phyloP scores from a whole-genome alignment of 176 grass and related monocot species.

The Musa troglodytarum region DNA sequence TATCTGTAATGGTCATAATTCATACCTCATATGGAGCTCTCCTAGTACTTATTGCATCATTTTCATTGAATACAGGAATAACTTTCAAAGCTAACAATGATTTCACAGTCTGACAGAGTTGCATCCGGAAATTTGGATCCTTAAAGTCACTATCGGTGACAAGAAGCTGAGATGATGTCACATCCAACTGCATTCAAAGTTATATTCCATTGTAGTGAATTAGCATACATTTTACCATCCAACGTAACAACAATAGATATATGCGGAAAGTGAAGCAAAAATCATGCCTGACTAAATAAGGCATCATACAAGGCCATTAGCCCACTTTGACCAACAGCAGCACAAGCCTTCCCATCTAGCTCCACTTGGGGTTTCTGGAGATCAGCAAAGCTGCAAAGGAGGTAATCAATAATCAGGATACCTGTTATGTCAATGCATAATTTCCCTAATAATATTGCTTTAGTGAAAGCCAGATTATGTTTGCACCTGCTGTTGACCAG shows the following conservation, averaged over 20 bases:
- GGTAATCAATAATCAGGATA: background rate
- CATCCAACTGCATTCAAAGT: slow-evolving; percentile 57
- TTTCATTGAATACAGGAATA: slow-evolving; percentile 94
- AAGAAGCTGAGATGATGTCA: slow-evolving; percentile 86
- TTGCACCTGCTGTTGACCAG: slow-evolving; percentile 65
- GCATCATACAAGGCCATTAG: slow-evolving; percentile 91
- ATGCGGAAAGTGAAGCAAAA: slow-evolving; percentile 18
- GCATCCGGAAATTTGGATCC: slow-evolving; percentile 62
- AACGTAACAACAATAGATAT: background rate
- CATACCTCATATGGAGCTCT: slow-evolving; percentile 95
- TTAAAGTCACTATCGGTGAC: slow-evolving; percentile 93
- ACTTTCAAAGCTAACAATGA: slow-evolving; percentile 65
- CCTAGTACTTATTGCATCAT: slow-evolving; percentile 93
- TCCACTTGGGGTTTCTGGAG: slow-evolving; percentile 84
- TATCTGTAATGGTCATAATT: slow-evolving; percentile 8
- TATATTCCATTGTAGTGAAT: background rate
- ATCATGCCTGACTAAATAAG: slow-evolving; percentile 77
- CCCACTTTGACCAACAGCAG: slow-evolving; percentile 91
- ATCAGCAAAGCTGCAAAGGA: slow-evolving; percentile 69
- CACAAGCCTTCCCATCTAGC: slow-evolving; percentile 86
- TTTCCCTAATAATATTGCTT: background rate
- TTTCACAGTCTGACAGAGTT: slow-evolving; percentile 61
- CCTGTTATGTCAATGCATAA: background rate
- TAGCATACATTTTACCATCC: background rate
- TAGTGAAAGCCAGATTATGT: background rate